A percentile compares a stretch with the other conserved stretches of the same genome.
Evolutionary conservation across 352 stramenopile species (phyloP).

Genomic region (Pseudoperonospora humuli): DNA sequence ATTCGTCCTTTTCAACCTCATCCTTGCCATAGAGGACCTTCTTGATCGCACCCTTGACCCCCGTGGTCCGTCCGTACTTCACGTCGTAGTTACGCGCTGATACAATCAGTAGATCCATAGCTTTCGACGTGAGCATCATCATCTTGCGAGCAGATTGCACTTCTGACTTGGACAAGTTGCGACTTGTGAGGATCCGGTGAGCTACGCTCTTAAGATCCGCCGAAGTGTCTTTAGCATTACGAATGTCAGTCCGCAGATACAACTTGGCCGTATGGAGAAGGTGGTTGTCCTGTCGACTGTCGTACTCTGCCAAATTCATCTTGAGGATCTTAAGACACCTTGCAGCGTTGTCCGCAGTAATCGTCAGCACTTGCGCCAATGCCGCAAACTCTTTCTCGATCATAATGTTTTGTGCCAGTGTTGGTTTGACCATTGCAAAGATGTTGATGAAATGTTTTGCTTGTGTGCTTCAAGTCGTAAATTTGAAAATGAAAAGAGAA

Average conservation of each 20-base stretch:
- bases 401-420: not conserved
- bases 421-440: not conserved
- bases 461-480: conserved; percentile 2
- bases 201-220: conserved; percentile 13
- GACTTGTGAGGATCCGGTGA: conserved; percentile 10
- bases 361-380: conserved; percentile 7
- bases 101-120: conserved; percentile 10
- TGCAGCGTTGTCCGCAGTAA: conserved; percentile 11
- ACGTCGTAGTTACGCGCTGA: conserved; percentile 16
- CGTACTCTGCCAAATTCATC: conserved; percentile 17
- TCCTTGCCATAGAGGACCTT: conserved; percentile 1
- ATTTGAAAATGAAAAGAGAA: conserved; percentile 10
- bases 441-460: not conserved
- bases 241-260: conserved; percentile 17
- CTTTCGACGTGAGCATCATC: conserved; percentile 6
- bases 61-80: conserved; percentile 4
- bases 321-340: conserved; percentile 15
- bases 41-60: conserved; percentile 14
- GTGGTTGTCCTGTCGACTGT: conserved; percentile 12
- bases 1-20: not conserved
- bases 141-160: conserved; percentile 9
- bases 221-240: conserved; percentile 15
- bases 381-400: conserved; percentile 13
- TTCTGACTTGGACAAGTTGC: conserved; percentile 9
- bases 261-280: conserved; percentile 11